A percentile compares a stretch with the other conserved stretches of the same genome.
These are phyloP conservation scores for Lepraria neglecta DNA, from an alignment of 495 filamentous ascomycete genomes.

Conservation along the genomic window DNA sequence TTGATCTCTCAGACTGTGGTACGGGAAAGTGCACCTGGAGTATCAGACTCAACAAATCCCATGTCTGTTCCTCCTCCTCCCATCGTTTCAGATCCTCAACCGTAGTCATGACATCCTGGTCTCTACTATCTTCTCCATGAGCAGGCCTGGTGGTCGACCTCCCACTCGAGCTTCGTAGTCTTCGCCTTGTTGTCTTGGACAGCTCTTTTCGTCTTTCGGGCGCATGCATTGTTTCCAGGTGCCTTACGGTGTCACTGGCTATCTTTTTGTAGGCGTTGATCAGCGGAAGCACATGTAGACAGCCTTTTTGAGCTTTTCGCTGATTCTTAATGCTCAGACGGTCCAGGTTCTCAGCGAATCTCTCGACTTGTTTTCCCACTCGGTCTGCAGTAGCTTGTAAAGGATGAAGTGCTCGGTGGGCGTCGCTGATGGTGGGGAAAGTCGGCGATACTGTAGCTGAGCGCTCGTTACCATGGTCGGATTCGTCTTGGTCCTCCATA, in stretches of 20 bases:
- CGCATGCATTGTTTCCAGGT: conserved; percentile 33
- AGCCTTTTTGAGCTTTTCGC: conserved; percentile 14
- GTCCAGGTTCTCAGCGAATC: conserved; percentile 61
- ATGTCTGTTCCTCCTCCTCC: conserved; percentile 75
- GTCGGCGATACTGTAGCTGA: conserved; percentile 29
- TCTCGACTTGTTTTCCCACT: conserved; percentile 57
- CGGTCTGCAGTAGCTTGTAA: conserved; percentile 54
- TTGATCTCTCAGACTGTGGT: conserved; percentile 32
- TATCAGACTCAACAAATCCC: conserved; percentile 70
- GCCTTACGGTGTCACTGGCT: conserved; percentile 27
- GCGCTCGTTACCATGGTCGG: conserved; percentile 5
- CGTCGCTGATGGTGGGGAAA: conserved; percentile 45
- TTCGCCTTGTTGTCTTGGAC: conserved; percentile 23
- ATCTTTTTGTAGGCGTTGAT: conserved; percentile 35
- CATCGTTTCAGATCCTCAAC: conserved; percentile 54
- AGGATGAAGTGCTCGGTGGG: conserved; percentile 48
- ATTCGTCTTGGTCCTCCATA: conserved; percentile 21
- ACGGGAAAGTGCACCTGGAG: conserved; percentile 47
- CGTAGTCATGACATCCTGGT: conserved; percentile 18
- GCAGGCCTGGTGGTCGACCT: conserved; percentile 9
- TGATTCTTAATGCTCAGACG: conserved; percentile 36
- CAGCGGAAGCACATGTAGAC: conserved; percentile 27
- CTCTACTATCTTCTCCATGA: conserved; percentile 2
- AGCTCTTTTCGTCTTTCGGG: conserved; percentile 32
- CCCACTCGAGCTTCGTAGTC: conserved; percentile 20